Evolutionary conservation across 768 basidiomycete genomes (phyloP).

Genomic region (Crassisporium funariophilum): DNA sequence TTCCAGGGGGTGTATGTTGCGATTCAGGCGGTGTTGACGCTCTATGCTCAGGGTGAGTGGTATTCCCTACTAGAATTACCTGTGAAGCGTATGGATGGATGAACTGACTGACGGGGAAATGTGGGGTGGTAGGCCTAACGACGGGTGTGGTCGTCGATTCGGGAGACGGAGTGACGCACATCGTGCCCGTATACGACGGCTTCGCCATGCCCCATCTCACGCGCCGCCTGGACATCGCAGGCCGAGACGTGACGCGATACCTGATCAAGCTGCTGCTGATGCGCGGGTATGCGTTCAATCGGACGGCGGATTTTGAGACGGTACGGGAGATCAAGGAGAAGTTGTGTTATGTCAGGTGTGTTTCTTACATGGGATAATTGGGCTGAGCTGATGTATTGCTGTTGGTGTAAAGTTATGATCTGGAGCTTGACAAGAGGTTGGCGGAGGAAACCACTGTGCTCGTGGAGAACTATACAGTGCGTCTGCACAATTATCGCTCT

Average conservation of each 20-base stretch:
- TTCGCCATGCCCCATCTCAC: conserved; percentile 95
- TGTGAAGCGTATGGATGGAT: too few relatives aligned
- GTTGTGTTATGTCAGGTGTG: conserved; percentile 92
- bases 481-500: conserved; percentile 30
- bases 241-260: conserved; percentile 97
- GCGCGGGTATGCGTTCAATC: conserved; percentile 99
- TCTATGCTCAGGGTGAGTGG: conserved; percentile 93
- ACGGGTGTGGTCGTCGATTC: conserved; percentile 99
- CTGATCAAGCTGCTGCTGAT: conserved; percentile 99
- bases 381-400: not conserved
- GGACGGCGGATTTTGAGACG: conserved; percentile 99
- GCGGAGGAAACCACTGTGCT: conserved; percentile 96
- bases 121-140: conserved; percentile 69
- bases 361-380: not conserved
- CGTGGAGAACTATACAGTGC: conserved; percentile 93
- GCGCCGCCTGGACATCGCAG: conserved; percentile 93
- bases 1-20: conserved; percentile 96
- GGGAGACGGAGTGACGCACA: conserved; percentile 98
- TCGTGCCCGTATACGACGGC: conserved; percentile 98
- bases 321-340: conserved; percentile 99
- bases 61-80: conserved; percentile 1
- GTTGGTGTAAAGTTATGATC: conserved; percentile 71
- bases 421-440: conserved; percentile 92
- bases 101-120: conserved; percentile 5
- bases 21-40: conserved; percentile 96